A percentile compares a stretch with the other conserved stretches of the same genome.
Evolutionary conservation across 257 asterid species (phyloP).

Genomic region (Salvia rosmarinus): DNA sequence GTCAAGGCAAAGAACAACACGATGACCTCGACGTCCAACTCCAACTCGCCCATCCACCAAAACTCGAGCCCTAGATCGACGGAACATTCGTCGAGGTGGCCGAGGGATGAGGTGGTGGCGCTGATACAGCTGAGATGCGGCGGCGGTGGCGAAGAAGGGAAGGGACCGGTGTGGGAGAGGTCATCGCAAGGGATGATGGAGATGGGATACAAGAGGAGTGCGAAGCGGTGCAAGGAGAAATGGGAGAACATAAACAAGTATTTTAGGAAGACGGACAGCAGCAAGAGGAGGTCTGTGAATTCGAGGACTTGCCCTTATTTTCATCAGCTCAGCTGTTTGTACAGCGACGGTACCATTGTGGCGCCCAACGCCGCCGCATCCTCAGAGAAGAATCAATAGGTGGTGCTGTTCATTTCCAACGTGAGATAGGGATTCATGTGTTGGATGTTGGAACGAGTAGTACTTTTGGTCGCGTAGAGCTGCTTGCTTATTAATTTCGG

Average conservation of each 20-base stretch:
- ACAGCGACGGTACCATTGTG: slow-evolving; percentile 46
- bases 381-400: too few relatives aligned
- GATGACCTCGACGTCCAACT: not conserved
- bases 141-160: not conserved
- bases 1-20: slow-evolving; percentile 26
- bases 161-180: slow-evolving; percentile 82
- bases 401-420: too few relatives aligned
- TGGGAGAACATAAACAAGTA: slow-evolving; percentile 93
- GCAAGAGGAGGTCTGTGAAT: slow-evolving; percentile 74
- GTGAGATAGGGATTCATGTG: too few relatives aligned
- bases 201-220: slow-evolving; percentile 71
- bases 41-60: not conserved
- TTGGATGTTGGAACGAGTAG: too few relatives aligned
- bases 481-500: too few relatives aligned
- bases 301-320: slow-evolving; percentile 91
- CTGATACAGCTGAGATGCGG: slow-evolving; percentile 66
- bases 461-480: too few relatives aligned
- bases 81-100: too few relatives aligned
- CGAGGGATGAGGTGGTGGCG: slow-evolving; percentile 76
- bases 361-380: not conserved
- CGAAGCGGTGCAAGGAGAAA: slow-evolving; percentile 86
- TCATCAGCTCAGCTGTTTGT: slow-evolving; percentile 62
- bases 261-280: slow-evolving; percentile 74
- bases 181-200: slow-evolving; percentile 75
- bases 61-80: slow-evolving; percentile 29